Evolutionary conservation across 2,329 filamentous ascomycete genomes (phyloP).

Genomic region (Trichoderma lentiforme): DNA sequence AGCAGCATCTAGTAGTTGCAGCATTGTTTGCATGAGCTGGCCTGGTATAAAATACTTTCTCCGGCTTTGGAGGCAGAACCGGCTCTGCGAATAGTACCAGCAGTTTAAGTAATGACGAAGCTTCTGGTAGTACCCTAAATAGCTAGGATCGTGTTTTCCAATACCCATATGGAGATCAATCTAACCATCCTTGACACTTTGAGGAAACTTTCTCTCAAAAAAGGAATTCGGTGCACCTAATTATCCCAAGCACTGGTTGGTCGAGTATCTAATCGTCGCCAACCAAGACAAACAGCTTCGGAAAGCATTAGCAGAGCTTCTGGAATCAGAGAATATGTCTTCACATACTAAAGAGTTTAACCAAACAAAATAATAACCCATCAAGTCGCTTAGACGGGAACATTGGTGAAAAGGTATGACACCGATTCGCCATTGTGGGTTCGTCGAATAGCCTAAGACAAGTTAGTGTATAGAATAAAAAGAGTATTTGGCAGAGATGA

Average conservation of each 20-base stretch:
- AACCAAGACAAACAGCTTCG: background rate
- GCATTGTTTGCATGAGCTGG: background rate
- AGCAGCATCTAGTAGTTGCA: background rate
- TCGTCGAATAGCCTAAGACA: conserved; percentile 58
- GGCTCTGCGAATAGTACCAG: background rate
- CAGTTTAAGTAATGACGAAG: background rate
- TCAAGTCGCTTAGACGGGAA: conserved; percentile 44
- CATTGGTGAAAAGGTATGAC: conserved; percentile 66
- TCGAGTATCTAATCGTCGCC: background rate
- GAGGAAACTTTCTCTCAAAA: background rate
- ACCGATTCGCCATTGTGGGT: conserved; percentile 66
- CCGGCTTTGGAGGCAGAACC: background rate
- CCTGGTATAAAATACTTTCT: background rate
- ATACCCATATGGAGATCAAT: background rate
- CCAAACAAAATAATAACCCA: background rate
- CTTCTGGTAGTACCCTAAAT: background rate
- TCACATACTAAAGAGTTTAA: conserved; percentile 1
- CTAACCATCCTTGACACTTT: background rate
- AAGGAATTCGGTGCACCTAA: background rate
- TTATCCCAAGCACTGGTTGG: background rate
- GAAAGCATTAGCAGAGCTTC: background rate
- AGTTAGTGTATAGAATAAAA: conserved; percentile 10
- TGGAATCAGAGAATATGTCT: background rate
- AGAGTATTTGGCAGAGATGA: background rate
- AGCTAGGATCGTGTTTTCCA: background rate